A percentile compares a stretch with the other conserved stretches of the same genome.
Conservation (phyloP, 2,329 filamentous ascomycete genomes). For the Penicillium aurantiogriseum region DNA sequence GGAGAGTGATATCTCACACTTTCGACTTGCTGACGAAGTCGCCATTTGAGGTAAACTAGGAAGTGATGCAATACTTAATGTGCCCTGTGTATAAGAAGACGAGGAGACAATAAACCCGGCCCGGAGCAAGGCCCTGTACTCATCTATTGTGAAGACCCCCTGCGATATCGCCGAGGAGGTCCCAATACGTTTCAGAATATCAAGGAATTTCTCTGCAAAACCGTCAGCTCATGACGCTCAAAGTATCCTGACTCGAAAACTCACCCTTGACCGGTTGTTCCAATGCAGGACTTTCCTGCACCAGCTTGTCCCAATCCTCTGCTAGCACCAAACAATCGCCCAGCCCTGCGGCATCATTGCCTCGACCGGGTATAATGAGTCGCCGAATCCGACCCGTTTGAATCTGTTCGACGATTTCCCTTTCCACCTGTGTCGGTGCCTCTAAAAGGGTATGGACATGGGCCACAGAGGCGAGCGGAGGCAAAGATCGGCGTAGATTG, state of each 20-base stretch:
- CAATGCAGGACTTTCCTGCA: constrained; percentile 37
- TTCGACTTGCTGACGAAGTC: constrained; percentile 29
- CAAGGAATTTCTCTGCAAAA: constrained; percentile 49
- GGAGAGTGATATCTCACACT: constrained; percentile 9
- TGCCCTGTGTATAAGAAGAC: constrained; percentile 41
- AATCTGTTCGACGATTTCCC: constrained; percentile 56
- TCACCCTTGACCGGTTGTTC: constrained; percentile 38
- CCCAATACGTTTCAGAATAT: constrained; percentile 48
- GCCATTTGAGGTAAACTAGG: constrained; percentile 29
- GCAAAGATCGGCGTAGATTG: constrained; percentile 55
- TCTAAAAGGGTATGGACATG: constrained; percentile 59
- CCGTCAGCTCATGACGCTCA: not conserved
- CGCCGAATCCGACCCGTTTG: constrained; percentile 53
- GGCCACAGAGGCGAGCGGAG: constrained; percentile 59
- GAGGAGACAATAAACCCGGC: constrained; percentile 57
- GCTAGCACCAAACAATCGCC: constrained; percentile 59
- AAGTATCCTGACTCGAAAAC: not conserved
- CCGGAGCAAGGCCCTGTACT: constrained; percentile 50
- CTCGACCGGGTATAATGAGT: constrained; percentile 57
- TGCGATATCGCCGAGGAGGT: constrained; percentile 49
- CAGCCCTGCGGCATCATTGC: constrained; percentile 54
- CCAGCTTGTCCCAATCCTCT: constrained; percentile 51
- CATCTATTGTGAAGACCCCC: constrained; percentile 45
- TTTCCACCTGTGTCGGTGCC: constrained; percentile 58
- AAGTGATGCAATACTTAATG: constrained; percentile 44